Base-by-base conservation (phyloP, 805 yeast species). In the Jamesozyma rosinii region DNA sequence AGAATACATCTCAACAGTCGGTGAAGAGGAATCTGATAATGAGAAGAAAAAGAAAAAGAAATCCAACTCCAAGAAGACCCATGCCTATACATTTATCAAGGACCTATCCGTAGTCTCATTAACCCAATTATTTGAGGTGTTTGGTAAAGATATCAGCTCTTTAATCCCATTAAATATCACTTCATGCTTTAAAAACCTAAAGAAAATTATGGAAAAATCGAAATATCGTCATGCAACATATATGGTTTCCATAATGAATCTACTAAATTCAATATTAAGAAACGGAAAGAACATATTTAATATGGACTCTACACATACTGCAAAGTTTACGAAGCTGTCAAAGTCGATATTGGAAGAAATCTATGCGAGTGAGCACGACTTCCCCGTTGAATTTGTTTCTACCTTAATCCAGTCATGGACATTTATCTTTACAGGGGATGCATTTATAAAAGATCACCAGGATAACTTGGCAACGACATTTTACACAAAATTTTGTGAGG, bases 111-210 rank as follows among this genome's bases (percentile, higher is more conserved):
- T 50, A 32, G 58, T 57, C 0, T 42, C 60, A 1, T 50, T 68
- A 13, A 50, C 50, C 0, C 59, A 56, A 15, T 42, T 67, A 3
- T 60, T 62, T 43, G 65, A 64, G 44, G 43, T 50, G 1, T 67
- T 62, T 50, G 63, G 65, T 1, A 54, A 57, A 11, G 60, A 59
- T 10, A 45, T 68, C 2, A 52, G 60, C 5, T 63, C 71, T 1
- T 54, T 67, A 33, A 52, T 58, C 1, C 67, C 72, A 5, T 44
- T 63, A 4, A 31, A 67, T 3, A 40, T 63, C 14, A 41, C 61
- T 6, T 44, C 55, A 1, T 36, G 63, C 5, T 51, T 65, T 42
- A 67, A 63, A 45, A 53, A 61, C 18, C 36, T 69, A 19, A 68
- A 65, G 44, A 66, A 66, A 41, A 50, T 50, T 37, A 44, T 52